phyloP scores from a whole-genome alignment of 2,329 filamentous ascomycete species.

The Fusarium multiceps region DNA sequence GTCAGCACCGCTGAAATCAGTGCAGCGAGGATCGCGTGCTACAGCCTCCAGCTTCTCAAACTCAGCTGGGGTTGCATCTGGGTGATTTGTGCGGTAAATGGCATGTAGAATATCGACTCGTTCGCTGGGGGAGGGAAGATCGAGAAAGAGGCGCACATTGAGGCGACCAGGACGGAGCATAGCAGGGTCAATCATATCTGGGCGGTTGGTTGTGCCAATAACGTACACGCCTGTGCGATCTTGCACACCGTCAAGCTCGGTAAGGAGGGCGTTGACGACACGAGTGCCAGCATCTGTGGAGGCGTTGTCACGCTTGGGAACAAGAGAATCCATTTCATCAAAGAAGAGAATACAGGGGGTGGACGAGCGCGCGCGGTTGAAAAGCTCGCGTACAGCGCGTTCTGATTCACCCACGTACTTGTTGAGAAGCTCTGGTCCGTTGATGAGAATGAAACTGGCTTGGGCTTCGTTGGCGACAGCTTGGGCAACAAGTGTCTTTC shows the following conservation, averaged over 20 bases:
- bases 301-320: conserved; percentile 81
- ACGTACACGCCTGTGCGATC: conserved; percentile 89
- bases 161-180: conserved; percentile 93
- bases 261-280: conserved; percentile 94
- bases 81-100: conserved; percentile 61
- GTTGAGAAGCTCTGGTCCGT: conserved; percentile 94
- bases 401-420: conserved; percentile 98
- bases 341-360: conserved; percentile 97
- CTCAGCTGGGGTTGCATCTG: conserved; percentile 56
- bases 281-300: conserved; percentile 85
- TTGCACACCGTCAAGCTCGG: conserved; percentile 89
- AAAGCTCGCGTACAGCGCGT: conserved; percentile 90
- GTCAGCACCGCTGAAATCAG: conserved; percentile 80
- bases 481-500: conserved; percentile 95
- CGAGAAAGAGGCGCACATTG: conserved; percentile 89
- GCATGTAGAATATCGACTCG: conserved; percentile 87
- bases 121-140: conserved; percentile 81
- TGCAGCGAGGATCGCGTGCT: conserved; percentile 74
- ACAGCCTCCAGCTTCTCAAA: conserved; percentile 68
- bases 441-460: conserved; percentile 98
- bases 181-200: conserved; percentile 95
- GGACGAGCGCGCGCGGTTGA: conserved; percentile 85
- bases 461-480: conserved; percentile 95
- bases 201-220: conserved; percentile 93
- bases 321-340: conserved; percentile 94